These are phyloP conservation scores for Trichoderma citrinoviride DNA, from an alignment of 2,329 filamentous ascomycete species.

Conservation along the genomic window DNA sequence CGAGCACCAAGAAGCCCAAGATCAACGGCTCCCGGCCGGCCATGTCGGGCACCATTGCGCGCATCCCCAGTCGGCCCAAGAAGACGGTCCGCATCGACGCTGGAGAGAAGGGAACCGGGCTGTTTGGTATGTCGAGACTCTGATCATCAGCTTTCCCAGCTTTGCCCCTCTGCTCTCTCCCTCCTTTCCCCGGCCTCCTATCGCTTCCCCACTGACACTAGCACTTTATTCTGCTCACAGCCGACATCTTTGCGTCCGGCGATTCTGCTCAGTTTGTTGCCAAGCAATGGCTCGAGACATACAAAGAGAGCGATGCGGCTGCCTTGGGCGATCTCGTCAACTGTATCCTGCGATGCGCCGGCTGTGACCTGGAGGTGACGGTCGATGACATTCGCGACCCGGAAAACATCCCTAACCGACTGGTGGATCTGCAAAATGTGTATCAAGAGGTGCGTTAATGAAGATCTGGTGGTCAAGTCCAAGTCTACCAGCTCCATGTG, in stretches of 20 bases:
- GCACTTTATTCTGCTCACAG: constrained; percentile 37
- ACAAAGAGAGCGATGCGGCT: constrained; percentile 51
- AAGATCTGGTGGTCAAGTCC: background rate
- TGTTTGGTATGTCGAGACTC: constrained; percentile 50
- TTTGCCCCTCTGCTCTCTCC: constrained; percentile 26
- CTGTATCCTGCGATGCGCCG: constrained; percentile 67
- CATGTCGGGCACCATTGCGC: constrained; percentile 39
- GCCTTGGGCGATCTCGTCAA: constrained; percentile 64
- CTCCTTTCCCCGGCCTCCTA: constrained; percentile 3
- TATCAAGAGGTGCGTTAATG: constrained; percentile 64
- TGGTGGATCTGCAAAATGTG: constrained; percentile 82
- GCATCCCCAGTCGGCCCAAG: constrained; percentile 54
- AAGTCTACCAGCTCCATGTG: background rate
- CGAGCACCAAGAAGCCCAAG: constrained; percentile 62
- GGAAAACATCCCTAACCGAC: constrained; percentile 75
- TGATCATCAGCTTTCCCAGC: background rate
- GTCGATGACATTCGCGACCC: constrained; percentile 84
- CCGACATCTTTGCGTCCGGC: constrained; percentile 62
- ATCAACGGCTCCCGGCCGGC: constrained; percentile 53
- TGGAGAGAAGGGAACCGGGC: constrained; percentile 50
- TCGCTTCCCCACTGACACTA: background rate
- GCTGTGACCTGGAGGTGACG: constrained; percentile 75
- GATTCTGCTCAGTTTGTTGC: constrained; percentile 56
- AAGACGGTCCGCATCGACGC: constrained; percentile 54
- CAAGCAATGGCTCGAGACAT: constrained; percentile 58